phyloP scores from a whole-genome alignment of 768 basidiomycete genomes.

The Mycena venus region DNA sequence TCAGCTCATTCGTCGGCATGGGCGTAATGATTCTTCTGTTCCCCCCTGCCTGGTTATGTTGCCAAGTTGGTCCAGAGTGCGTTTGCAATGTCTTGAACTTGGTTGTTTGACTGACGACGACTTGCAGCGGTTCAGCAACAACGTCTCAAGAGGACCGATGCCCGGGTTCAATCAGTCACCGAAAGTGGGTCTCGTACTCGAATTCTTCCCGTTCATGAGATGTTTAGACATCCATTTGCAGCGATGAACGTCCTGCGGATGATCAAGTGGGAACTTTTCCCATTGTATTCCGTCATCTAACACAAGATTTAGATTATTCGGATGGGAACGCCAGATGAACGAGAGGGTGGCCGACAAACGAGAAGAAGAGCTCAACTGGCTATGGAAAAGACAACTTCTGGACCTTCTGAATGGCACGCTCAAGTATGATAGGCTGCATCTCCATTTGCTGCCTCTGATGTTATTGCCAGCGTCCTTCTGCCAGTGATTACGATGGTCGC shows the following conservation, averaged over 20 bases:
- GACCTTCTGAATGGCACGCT: constrained; percentile 60
- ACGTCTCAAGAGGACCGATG: constrained; percentile 71
- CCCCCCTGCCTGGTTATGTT: constrained; percentile 71
- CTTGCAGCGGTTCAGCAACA: constrained; percentile 53
- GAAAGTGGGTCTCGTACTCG: constrained; percentile 60
- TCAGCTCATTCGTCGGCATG: constrained; percentile 71
- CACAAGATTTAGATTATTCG: constrained; percentile 59
- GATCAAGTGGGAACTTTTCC: constrained; percentile 59
- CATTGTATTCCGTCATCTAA: neutral
- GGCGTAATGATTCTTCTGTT: constrained; percentile 48
- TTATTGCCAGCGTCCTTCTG: constrained; percentile 62
- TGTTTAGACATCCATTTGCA: constrained; percentile 44
- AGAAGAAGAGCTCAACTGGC: constrained; percentile 69
- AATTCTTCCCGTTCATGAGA: neutral
- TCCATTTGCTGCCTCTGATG: neutral
- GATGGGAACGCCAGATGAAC: constrained; percentile 72
- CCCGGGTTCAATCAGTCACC: constrained; percentile 71
- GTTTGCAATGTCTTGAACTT: neutral
- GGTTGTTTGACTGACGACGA: neutral
- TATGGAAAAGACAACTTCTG: constrained; percentile 63
- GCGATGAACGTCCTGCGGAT: constrained; percentile 73
- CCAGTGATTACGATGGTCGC: constrained; percentile 77
- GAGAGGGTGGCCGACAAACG: constrained; percentile 68
- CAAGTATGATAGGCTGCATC: constrained; percentile 51
- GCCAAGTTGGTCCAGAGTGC: constrained; percentile 59